phyloP scores from a whole-genome alignment of 257 asterid species.

The Cordia subcordata region DNA sequence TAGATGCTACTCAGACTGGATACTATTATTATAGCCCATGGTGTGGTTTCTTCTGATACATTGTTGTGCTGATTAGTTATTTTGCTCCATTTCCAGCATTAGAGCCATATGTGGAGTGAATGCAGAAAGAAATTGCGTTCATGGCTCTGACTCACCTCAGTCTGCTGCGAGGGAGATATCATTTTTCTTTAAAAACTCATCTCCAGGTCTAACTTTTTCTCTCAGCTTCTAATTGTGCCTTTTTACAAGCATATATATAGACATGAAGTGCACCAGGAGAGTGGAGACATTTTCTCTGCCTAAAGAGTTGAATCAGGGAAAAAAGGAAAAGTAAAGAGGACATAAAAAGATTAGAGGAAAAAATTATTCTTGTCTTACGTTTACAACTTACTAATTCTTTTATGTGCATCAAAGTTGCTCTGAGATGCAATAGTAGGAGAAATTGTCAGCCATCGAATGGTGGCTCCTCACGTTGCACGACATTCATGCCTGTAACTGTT shows the following conservation, averaged over 20 bases:
- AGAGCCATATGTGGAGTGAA: slow-evolving; percentile 78
- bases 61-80: slow-evolving; percentile 1
- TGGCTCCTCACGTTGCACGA: no score
- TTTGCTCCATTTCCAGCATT: slow-evolving; percentile 37
- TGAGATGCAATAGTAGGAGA: no score
- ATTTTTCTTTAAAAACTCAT: slow-evolving; percentile 48
- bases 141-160: slow-evolving; percentile 76
- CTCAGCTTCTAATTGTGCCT: background rate
- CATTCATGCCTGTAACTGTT: background rate
- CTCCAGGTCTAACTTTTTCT: slow-evolving; percentile 44
- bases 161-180: slow-evolving; percentile 75
- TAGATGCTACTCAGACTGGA: background rate
- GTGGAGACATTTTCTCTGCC: background rate
- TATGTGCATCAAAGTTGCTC: no score
- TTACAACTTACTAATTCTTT: no score
- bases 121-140: slow-evolving; percentile 69
- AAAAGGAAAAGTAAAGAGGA: no score
- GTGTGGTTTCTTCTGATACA: background rate
- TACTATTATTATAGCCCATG: background rate
- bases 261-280: background rate
- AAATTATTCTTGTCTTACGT: no score
- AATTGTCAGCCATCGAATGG: no score
- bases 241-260: background rate
- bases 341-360: no score
- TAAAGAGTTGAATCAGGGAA: no score